Evolutionary conservation across 2,329 filamentous ascomycete species (phyloP), one percentile per base, ranked within the genome.

Genomic region (Sarocladium kiliense): DNA sequence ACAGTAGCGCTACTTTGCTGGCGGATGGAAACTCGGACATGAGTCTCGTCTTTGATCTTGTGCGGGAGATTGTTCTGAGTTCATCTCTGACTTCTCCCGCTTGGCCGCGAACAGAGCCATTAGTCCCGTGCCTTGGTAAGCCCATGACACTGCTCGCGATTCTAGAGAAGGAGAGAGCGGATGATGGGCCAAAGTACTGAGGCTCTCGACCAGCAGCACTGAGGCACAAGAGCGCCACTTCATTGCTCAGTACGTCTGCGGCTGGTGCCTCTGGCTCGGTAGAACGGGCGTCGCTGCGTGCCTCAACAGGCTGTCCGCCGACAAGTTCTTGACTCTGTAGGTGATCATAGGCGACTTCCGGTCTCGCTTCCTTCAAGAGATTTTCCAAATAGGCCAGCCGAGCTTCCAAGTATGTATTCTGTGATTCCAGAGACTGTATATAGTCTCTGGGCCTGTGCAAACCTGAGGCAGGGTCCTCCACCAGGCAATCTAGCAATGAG

Each of bases 121-220:
- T n/a, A n/a, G n/a, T n/a, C n/a, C n/a, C n/a, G n/a, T n/a, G n/a
- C n/a, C n/a, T n/a, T n/a, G 51, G 36, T 5, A 54, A 23, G 10
- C 51, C 39, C 36, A 54, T 30, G 37, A 44, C 39, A 14, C 36
- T 25, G 23, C 62, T 64, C 14, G 64, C 58, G n/a, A 68, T 58
- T 18, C 63, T 60, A 23, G 64, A 65, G 45, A 71, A 69, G 0
- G 65, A 64, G 9, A 71, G 58, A 2, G 66, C 65, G 1, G 67
- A 72, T 0, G 70, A 72, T 2, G 68, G 60, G 0, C 70, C 69
- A 39, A 73, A 69, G 57, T 71, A 71, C 21, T 69, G 68, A 12
- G 69, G 67, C 61, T 71, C 67, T 1, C 64, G 58, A 1, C 68
- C 68, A 2, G 68, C 62, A 2, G 67, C 66, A 34, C 61, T 63